Percentiles rank a stretch among this genome's conserved stretches.
phyloP scores from a whole-genome alignment of 2,329 filamentous ascomycete genomes.

The Penicillium sp. region DNA sequence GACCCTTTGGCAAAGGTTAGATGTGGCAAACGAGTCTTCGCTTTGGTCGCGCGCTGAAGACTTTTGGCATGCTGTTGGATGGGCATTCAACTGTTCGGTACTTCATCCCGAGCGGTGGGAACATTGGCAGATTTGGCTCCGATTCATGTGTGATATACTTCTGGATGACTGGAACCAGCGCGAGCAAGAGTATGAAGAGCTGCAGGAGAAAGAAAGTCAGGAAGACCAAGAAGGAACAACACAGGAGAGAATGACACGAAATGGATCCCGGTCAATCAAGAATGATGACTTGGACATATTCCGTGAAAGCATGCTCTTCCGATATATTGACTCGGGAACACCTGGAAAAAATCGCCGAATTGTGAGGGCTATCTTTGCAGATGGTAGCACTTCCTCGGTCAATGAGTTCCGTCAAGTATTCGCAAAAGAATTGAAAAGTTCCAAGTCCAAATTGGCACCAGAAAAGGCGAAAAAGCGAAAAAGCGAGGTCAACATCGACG shows the following conservation, averaged over 20 bases:
- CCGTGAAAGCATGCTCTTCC: slow-evolving; percentile 43
- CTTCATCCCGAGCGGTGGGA: slow-evolving; percentile 71
- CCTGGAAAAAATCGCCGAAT: slow-evolving; percentile 42
- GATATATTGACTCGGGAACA: slow-evolving; percentile 38
- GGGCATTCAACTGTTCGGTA: slow-evolving; percentile 88
- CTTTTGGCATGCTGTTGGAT: slow-evolving; percentile 86
- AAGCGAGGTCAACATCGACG: slow-evolving; percentile 45
- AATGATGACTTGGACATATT: slow-evolving; percentile 18
- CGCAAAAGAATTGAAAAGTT: slow-evolving; percentile 43
- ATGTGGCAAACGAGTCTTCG: slow-evolving; percentile 62
- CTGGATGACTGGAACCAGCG: slow-evolving; percentile 46
- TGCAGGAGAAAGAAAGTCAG: slow-evolving; percentile 33
- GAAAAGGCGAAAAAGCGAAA: slow-evolving; percentile 39
- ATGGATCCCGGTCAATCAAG: neutral
- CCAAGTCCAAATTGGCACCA: slow-evolving; percentile 22
- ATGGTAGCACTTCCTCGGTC: slow-evolving; percentile 36
- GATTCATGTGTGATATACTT: slow-evolving; percentile 59
- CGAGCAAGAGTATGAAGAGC: slow-evolving; percentile 17
- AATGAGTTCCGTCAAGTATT: slow-evolving; percentile 48
- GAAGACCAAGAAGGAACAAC: slow-evolving; percentile 2
- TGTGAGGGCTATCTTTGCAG: slow-evolving; percentile 48
- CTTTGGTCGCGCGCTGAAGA: slow-evolving; percentile 76
- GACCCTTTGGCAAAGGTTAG: slow-evolving; percentile 55
- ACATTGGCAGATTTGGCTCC: slow-evolving; percentile 77
- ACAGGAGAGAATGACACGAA: neutral